Base-by-base conservation (phyloP, 2,329 filamentous ascomycete species). In the Pseudovirgaria hyperparasitica region DNA sequence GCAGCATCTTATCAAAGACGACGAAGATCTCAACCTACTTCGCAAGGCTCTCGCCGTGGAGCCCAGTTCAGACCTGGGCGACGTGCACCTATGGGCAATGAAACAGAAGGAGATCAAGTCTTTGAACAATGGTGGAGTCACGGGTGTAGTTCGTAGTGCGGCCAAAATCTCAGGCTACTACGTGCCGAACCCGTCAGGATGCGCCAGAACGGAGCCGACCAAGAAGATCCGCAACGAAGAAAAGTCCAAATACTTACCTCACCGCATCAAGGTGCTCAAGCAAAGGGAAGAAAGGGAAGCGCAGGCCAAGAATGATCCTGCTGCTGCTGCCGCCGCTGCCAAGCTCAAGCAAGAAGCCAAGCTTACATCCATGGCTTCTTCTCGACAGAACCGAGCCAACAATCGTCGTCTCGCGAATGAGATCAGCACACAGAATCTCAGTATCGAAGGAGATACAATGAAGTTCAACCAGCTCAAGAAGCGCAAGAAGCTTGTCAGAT, bases 381-480 rank as follows among this genome's bases (percentile, higher is more conserved):
- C 90, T 13, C 76, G 90, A 39, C 85, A 84, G 32, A 96, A 86
- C 47, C 85, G 90, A 43, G 87, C 85, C 45, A 94, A 93, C 52
- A 94, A 96, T 50, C 82, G 90, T 32, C 82, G 90, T 25, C 78
- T 92, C 35, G 80, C 92, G 37, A 90, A 90, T 29, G 90, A 96
- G 46, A 77, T 98, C 41, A 92, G 92, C 50, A 82, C 90, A 23
- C 86, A 94, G 53, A 92, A 93, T 62, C 84, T 84, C 58, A 65
- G 62, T 10, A 55, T 73, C 30, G 86, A 93, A 40, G 82, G 85
- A 29, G 87, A 94, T 44, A 84, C 90, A 16, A 72, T 98, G 45
- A 81, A 87, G 32, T 98, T 98, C 69, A 98, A 98, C 56, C 90
- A 96, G 61, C 75, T 98, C 32, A 94, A 96, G 69, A 98, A 96